Base-by-base conservation (phyloP, 1,139 yeast genomes). In the Geotrichum histeridarum region DNA sequence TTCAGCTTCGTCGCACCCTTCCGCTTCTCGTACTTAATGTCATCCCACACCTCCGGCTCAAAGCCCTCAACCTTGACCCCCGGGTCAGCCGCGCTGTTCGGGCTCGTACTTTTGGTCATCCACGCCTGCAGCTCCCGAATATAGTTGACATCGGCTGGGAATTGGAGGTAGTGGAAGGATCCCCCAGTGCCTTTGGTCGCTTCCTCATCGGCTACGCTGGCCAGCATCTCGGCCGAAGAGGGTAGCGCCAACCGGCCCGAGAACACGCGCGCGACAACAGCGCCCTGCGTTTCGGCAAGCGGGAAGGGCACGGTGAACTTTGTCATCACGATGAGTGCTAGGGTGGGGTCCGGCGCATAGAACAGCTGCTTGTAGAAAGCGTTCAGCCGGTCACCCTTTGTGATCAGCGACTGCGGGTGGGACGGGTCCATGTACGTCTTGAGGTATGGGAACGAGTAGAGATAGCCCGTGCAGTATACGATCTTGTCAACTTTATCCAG, bases 391-490 rank as follows among this genome's bases (percentile, higher is more conserved):
- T 67, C 62, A 6, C 83, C 82, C 45, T 72, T 70, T 0, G 78
- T 72, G 43, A 78, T 70, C 8, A 76, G 60, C 3, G 78, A 55
- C 32, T 64, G 54, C 11, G 59, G 55, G 42, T 50, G 43, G 8
- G 45, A 4, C 8, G 52, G 46, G 33, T 57, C 57, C 9, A 30
- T 51, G 27, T 56, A 54, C 1, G 48, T 37, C 22, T 69, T 67
- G 47, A 81, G 63, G 54, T 70, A 78, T 6, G 83, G 82, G 53
- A 74, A 70, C 32, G 77, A 73, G 60, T 79, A 75, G 27, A 76
- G 70, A 64, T 79, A 84, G 0, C 90, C 89, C 1, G 90, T 84
- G 36, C 86, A 85, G 65, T 79, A 83, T 3, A 84, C 65, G n/a
- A 84, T 66, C 17, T 61, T 63, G 54, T 80, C 86, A 44, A 82